Conservation (phyloP, 2,329 filamentous ascomycete genomes). For the Nemania serpens region DNA sequence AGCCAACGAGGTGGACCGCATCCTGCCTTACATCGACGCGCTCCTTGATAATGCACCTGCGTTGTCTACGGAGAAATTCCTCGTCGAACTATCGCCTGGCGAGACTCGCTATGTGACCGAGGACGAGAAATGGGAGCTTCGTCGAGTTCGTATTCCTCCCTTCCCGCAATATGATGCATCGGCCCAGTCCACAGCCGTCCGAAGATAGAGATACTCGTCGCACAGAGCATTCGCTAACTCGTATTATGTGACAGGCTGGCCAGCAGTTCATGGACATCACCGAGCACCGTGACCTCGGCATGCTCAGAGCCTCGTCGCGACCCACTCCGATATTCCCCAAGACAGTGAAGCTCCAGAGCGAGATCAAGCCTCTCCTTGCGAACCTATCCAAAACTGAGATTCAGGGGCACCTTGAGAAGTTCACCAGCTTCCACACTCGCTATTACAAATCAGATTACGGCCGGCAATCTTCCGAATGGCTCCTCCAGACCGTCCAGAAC, state of each 20-base stretch:
- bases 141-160: slow-evolving; percentile 59
- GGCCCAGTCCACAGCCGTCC: not conserved
- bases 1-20: slow-evolving; percentile 53
- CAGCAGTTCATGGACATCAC: slow-evolving; percentile 96
- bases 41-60: slow-evolving; percentile 35
- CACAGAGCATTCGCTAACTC: slow-evolving; percentile 24
- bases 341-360: slow-evolving; percentile 66
- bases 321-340: slow-evolving; percentile 67
- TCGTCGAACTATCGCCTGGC: slow-evolving; percentile 85
- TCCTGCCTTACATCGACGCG: slow-evolving; percentile 53
- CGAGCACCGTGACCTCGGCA: slow-evolving; percentile 68
- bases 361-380: slow-evolving; percentile 68
- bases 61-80: slow-evolving; percentile 58
- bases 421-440: slow-evolving; percentile 79
- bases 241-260: slow-evolving; percentile 65
- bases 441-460: slow-evolving; percentile 83
- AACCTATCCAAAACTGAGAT: slow-evolving; percentile 77
- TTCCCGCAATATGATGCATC: not conserved
- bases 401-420: slow-evolving; percentile 74
- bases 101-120: slow-evolving; percentile 88
- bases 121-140: slow-evolving; percentile 91
- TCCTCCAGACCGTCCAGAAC: slow-evolving; percentile 73
- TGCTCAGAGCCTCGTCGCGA: slow-evolving; percentile 44
- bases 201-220: too few species aligned
- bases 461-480: slow-evolving; percentile 84